Percentiles rank a stretch among this genome's conserved stretches.
Evolutionary conservation across 169 alveolate genomes (phyloP).

Genomic region (Plasmodium knowlesi): DNA sequence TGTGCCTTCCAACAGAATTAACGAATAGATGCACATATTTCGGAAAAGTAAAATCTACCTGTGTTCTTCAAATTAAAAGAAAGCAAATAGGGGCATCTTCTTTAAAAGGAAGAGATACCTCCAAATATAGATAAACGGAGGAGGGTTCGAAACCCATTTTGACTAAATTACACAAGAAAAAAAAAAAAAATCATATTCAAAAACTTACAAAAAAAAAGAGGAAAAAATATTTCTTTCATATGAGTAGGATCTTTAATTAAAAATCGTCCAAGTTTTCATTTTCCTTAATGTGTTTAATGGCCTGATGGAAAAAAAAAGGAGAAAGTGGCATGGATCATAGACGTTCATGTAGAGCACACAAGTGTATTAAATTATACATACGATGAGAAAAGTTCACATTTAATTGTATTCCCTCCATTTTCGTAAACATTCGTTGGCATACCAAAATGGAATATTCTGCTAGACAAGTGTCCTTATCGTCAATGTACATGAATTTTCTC

Average conservation of each 20-base stretch:
- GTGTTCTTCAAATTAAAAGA: neutral
- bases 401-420: neutral
- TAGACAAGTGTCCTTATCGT: conserved; percentile 61
- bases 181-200: neutral
- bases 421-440: neutral
- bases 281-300: conserved; percentile 74
- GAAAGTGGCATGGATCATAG: neutral
- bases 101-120: neutral
- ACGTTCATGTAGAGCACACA: neutral
- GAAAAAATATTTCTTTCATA: neutral
- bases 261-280: conserved; percentile 69
- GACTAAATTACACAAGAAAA: neutral
- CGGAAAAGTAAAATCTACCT: neutral
- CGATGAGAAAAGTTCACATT: neutral
- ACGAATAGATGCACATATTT: neutral
- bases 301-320: conserved; percentile 18
- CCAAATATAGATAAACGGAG: neutral
- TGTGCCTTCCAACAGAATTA: neutral
- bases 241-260: neutral
- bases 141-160: neutral
- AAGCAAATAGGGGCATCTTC: neutral
- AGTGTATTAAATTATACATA: neutral
- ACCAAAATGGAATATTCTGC: conserved; percentile 72
- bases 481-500: conserved; percentile 68
- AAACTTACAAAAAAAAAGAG: neutral